Evolutionary conservation across 768 basidiomycete species (phyloP).

Genomic region (Serendipita vermifera): DNA sequence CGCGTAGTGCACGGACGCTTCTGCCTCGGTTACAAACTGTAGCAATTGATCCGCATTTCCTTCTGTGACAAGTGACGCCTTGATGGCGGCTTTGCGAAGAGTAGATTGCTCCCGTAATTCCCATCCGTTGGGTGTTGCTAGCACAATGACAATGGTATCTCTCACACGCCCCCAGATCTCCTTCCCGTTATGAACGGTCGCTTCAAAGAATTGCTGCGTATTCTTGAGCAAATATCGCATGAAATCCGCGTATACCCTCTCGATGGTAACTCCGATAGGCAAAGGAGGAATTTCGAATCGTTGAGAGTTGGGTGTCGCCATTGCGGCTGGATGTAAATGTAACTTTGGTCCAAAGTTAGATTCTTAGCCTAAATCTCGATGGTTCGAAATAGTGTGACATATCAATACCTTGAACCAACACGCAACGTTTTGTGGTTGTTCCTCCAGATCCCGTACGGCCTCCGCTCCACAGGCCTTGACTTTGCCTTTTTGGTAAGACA

Average conservation of each 20-base stretch:
- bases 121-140: neutral
- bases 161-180: neutral
- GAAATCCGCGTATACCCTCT: constrained; percentile 10
- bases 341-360: too few relatives aligned
- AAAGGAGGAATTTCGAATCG: constrained; percentile 9
- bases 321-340: too few relatives aligned
- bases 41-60: neutral
- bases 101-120: neutral
- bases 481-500: too few relatives aligned
- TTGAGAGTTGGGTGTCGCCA: too few relatives aligned
- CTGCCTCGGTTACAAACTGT: neutral
- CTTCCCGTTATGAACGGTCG: neutral
- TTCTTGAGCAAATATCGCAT: neutral
- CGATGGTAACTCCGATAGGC: neutral
- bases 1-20: neutral
- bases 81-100: neutral
- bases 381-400: too few relatives aligned
- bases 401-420: too few relatives aligned
- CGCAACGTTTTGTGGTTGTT: too few relatives aligned
- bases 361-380: too few relatives aligned
- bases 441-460: too few relatives aligned
- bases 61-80: neutral
- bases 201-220: neutral
- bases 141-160: neutral
- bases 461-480: too few relatives aligned